A percentile compares a stretch with the other conserved stretches of the same genome.
Conservation (phyloP, 257 asterid genomes). For the Misopates orontium region DNA sequence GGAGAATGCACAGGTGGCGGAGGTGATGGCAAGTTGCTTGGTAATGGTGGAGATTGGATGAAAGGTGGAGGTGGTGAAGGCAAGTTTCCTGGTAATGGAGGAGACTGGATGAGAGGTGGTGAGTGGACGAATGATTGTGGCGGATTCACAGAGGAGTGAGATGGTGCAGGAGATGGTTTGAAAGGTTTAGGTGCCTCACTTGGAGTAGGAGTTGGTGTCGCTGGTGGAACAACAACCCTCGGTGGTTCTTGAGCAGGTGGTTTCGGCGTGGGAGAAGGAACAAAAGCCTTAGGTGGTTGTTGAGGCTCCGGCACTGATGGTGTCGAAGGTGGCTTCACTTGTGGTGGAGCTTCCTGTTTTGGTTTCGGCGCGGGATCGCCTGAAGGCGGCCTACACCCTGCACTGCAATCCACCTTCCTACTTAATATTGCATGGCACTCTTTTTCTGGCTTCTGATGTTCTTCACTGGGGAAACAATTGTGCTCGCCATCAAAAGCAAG, state of each 20-base stretch:
- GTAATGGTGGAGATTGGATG: neutral
- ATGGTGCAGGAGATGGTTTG: conserved; percentile 2
- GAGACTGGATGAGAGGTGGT: neutral
- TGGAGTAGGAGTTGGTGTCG: conserved; percentile 12
- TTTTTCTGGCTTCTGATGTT: conserved; percentile 45
- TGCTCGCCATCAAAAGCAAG: conserved; percentile 36
- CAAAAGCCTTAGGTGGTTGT: conserved; percentile 18
- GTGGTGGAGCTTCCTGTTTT: conserved; percentile 3
- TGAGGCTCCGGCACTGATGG: neutral
- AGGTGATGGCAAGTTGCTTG: too few species aligned
- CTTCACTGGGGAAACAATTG: conserved; percentile 51
- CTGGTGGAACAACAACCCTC: conserved; percentile 11
- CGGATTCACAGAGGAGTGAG: neutral
- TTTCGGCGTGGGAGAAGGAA: conserved; percentile 20
- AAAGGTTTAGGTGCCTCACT: neutral
- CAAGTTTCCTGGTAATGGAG: too few species aligned
- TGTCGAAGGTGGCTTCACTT: neutral
- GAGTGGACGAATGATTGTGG: neutral
- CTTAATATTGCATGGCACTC: conserved; percentile 45
- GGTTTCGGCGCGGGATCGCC: conserved; percentile 26
- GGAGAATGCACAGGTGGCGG: neutral
- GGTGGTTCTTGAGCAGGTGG: conserved; percentile 15
- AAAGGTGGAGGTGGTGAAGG: neutral
- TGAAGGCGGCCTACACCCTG: conserved; percentile 37
- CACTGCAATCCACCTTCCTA: conserved; percentile 50